Base-by-base conservation (phyloP, 2,329 filamentous ascomycete genomes). In the Arachnopeziza araneosa region DNA sequence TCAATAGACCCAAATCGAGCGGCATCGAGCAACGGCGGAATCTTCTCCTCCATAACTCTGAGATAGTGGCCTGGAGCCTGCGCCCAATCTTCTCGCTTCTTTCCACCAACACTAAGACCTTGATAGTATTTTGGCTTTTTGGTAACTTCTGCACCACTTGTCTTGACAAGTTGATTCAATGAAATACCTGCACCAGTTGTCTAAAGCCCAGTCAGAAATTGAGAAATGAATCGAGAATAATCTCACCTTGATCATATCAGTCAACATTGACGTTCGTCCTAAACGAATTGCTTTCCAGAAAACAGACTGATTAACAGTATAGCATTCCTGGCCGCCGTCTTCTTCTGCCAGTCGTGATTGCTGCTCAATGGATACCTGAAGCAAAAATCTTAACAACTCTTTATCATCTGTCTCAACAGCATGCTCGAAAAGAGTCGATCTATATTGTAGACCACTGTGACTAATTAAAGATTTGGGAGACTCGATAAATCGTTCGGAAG, bases 41-140 rank as follows among this genome's bases (percentile, higher is more conserved):
- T 77, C 36, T 77, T 75, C 55, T 75, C 70, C 10, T 78, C 80
- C 0, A 71, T 73, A 2, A 74, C 68, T 50, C 70, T 73, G 36
- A 77, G 71, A 30, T 76, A 75, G 14, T 83, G 80, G 2, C 85
- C 84, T 4, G 86, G 85, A 49, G 83, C 83, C 23, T 79, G 80
- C 1, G 89, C 88, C 91, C 90, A 96, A 66, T 93, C 90, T 36
- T 78, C 77, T 54, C 84, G 78, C 73, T 93, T 93, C 72, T 84
- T 85, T 1, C 90, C 90, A 64, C 89, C 86, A 1, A 96, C 87
- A 1, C 84, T 87, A 30, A 93, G 73, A 0, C 91, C 91, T 72
- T 90, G 88, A 69, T 96, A 96, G 71, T 84, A 90, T 21, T 81
- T 81, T 0, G 89, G 84, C 71, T 87, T 89, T 64, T 83, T 77